Percentiles rank a stretch among this genome's conserved stretches.
These are phyloP conservation scores for Aureobasidium sp. DNA, from an alignment of 2,329 filamentous ascomycete genomes.

Conservation along the genomic window DNA sequence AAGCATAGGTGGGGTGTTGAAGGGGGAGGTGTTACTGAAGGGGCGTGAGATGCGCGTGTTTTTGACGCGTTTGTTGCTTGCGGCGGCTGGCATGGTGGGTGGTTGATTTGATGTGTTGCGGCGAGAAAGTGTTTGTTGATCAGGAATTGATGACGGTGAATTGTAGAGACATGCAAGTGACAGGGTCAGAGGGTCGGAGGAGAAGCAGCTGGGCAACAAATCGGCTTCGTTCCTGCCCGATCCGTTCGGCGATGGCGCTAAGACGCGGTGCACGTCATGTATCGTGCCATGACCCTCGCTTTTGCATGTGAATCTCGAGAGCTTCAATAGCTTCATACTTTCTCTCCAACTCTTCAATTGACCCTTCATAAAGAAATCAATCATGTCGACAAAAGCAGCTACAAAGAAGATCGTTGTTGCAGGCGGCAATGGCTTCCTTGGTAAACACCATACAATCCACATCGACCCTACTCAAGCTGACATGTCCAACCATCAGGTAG, in stretches of 20 bases:
- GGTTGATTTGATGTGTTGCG: not conserved
- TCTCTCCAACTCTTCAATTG: too few species aligned
- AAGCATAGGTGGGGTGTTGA: too few species aligned
- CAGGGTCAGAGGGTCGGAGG: not conserved
- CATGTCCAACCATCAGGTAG: slow-evolving; percentile 38
- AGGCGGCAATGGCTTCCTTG: slow-evolving; percentile 88
- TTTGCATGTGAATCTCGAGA: slow-evolving; percentile 1
- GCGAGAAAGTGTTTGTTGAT: not conserved
- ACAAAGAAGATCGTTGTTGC: slow-evolving; percentile 80
- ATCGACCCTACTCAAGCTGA: not conserved
- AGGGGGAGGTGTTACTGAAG: slow-evolving; percentile 18
- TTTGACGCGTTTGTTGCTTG: slow-evolving; percentile 26
- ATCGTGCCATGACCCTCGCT: not conserved
- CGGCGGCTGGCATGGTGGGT: slow-evolving; percentile 24
- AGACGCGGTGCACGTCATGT: not conserved
- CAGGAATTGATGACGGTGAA: not conserved
- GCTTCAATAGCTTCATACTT: not conserved
- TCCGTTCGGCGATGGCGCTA: slow-evolving; percentile 4
- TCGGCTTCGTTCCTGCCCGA: slow-evolving; percentile 3
- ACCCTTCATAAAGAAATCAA: too few species aligned
- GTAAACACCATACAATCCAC: slow-evolving; percentile 28
- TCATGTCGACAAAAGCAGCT: slow-evolving; percentile 36
- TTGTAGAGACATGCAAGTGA: not conserved
- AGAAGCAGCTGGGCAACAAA: not conserved
- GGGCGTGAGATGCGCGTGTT: slow-evolving; percentile 24